Conservation (phyloP, 148 eudicot species). For the Fallopia convolvulus region DNA sequence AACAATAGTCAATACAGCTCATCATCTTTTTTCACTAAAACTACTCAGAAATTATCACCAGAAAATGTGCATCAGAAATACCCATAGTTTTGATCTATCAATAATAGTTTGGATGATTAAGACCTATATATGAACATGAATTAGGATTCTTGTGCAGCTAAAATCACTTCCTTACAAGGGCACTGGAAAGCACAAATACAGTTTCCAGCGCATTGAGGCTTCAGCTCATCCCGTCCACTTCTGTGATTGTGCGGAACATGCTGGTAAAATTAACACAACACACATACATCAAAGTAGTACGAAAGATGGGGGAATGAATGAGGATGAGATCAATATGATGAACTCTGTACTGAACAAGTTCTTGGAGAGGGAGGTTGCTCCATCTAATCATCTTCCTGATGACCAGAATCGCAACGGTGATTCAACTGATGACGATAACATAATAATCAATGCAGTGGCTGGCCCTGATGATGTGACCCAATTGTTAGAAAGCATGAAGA, state of each 20-base stretch:
- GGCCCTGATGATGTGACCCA: constrained; percentile 19
- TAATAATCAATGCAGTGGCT: constrained; percentile 49
- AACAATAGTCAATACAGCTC: not conserved
- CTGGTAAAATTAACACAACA: constrained; percentile 21
- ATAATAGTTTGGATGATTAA: not conserved
- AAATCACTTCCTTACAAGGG: constrained; percentile 65
- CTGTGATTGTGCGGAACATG: constrained; percentile 88
- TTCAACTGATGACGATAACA: constrained; percentile 48
- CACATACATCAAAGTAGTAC: constrained; percentile 19
- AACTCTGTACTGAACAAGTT: constrained; percentile 52
- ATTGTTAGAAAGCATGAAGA: constrained; percentile 23
- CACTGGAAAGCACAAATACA: constrained; percentile 95
- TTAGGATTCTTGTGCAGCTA: constrained; percentile 37
- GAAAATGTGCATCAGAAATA: not conserved
- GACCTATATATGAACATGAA: not conserved
- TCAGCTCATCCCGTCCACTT: constrained; percentile 63
- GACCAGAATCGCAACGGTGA: not conserved
- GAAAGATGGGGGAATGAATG: constrained; percentile 36
- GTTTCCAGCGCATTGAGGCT: constrained; percentile 75
- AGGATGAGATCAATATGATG: constrained; percentile 51
- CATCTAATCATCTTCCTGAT: constrained; percentile 2
- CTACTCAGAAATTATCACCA: not conserved
- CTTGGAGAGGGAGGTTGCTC: constrained; percentile 23
- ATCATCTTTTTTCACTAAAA: not conserved
- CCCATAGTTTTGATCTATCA: not conserved